A percentile compares a stretch with the other conserved stretches of the same genome.
Conservation (phyloP, 1,139 yeast genomes). For the Lodderomyces metapsilosis region DNA sequence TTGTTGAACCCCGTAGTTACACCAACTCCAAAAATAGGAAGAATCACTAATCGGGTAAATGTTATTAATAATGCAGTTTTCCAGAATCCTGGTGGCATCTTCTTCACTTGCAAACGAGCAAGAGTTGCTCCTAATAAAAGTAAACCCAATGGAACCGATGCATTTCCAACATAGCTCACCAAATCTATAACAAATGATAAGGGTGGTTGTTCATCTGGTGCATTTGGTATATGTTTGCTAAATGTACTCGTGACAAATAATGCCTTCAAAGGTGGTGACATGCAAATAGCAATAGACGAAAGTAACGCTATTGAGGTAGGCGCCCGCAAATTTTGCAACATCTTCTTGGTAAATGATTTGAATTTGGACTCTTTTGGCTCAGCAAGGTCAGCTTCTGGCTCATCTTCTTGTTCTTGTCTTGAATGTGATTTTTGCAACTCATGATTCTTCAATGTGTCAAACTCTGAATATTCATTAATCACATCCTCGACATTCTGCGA, state of each 20-base stretch:
- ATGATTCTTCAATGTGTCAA: constrained; percentile 30
- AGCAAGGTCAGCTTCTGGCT: constrained; percentile 11
- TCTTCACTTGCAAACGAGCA: constrained; percentile 61
- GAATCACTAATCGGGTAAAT: constrained; percentile 29
- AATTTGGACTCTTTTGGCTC: constrained; percentile 10
- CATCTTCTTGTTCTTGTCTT: constrained; percentile 9
- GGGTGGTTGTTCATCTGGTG: constrained; percentile 85
- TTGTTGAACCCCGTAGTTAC: constrained; percentile 41
- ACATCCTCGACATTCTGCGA: constrained; percentile 57
- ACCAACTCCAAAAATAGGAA: constrained; percentile 49
- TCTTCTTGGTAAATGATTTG: constrained; percentile 12
- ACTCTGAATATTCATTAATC: constrained; percentile 59
- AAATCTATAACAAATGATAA: constrained; percentile 81
- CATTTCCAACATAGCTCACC: constrained; percentile 75
- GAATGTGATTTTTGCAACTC: constrained; percentile 12
- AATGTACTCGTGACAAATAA: constrained; percentile 53
- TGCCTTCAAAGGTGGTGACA: constrained; percentile 86
- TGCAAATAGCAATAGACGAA: constrained; percentile 60
- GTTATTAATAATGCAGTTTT: constrained; percentile 47
- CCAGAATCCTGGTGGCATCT: constrained; percentile 72
- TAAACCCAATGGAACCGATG: constrained; percentile 86
- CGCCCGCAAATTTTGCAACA: constrained; percentile 57
- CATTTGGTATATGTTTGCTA: constrained; percentile 41
- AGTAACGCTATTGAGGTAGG: constrained; percentile 71
- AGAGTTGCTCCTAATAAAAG: constrained; percentile 82